Base-by-base conservation (phyloP, 805 yeast species). In the Candida patagonica region DNA sequence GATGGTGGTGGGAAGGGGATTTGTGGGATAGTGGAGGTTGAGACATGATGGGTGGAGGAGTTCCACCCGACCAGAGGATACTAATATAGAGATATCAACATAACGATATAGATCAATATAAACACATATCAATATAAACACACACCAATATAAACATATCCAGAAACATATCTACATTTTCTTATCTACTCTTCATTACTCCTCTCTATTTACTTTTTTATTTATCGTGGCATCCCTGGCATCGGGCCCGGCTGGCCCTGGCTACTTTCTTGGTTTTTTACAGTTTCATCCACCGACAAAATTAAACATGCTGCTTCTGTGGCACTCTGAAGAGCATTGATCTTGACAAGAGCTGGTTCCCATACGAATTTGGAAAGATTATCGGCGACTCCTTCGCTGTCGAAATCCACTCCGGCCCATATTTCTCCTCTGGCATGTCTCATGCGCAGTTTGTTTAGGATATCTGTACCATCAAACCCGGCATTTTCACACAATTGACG, bases 401-500 rank as follows among this genome's bases (percentile, higher is more conserved):
- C 82, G 66, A 92, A 92, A 64, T 92, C 96, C 45, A 92, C 77
- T 50, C 99, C 99, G 47, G 70, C 79, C 92, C 95, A 85, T 33
- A 65, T 70, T 54, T 89, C 95, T 46, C 95, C 96, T 59, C 83
- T 83, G 40, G 95, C 92, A 56, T 92, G 99, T 15, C 85, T 80
- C 73, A 92, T 82, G 64, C 99, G 78, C 56, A 92, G 70, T 56
- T 81, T 76, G 62, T 92, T 92, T 52, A 92, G 74, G 44, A 92
- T 66, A 59, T 92, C 97, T n/a, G 94, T 85, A 16, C 95, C 94
- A 59, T 92, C 99, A 50, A 92, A 79, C 4, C 99, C 99, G n/a
- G 96, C 98, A 61, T 92, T 92, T 59, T 92, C 98, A 68, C 97
- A 89, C 48, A 92, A 71, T 60, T 92, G 97, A 60, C 97, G 80